Base-by-base conservation (phyloP, 768 basidiomycete species). In the Cystofilobasidium ferigula region DNA sequence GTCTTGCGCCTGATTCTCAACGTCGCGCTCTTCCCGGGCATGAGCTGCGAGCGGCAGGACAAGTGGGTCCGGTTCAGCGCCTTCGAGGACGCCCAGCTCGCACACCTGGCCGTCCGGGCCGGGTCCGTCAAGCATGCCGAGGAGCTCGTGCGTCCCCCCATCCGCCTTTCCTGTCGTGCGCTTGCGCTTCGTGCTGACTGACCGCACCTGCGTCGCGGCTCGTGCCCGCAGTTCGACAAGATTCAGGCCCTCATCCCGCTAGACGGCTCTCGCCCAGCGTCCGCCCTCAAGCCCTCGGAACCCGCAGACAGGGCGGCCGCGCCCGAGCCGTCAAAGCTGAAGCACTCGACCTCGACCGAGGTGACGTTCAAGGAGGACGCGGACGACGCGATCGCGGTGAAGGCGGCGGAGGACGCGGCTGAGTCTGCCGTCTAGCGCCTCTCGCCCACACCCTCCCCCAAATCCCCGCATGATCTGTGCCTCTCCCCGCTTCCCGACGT, bases 1-100 rank as follows among this genome's bases (percentile, higher is more conserved):
- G 76, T 78, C 30, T 68, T 76, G n/a, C 73, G 78, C 2, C 67
- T 78, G 22, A 74, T 78, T 59, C 69, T 78, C 57, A 78, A 78
- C 65, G 73, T 74, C 13, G 70, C 72, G 18, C 71, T 78, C 32
- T 78, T 77, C 67, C 69, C 71, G 24, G 75, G 75, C 1, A 73
- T 77, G 73, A 69, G 69, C 13, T 71, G 71, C 56, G 67, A 68
- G 43, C 40, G 57, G 67, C 67, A 68, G 61, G 67, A 68, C 57
- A 68, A 68, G 61, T 68, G 53, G 42, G 67, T 68, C 20, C 38
- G 67, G 47, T n/a, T 68, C 43, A 61, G 45, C 43, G 67, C 67
- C 34, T 56, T 68, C 24, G 67, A 68, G 57, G 60, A 68, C n/a
- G 67, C 53, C 26, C 20, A 40, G 3, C 28, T 57, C 0, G 12